A percentile compares a stretch with the other conserved stretches of the same genome.
phyloP scores from a whole-genome alignment of 352 stramenopile genomes.

The Phytophthora hybrid region DNA sequence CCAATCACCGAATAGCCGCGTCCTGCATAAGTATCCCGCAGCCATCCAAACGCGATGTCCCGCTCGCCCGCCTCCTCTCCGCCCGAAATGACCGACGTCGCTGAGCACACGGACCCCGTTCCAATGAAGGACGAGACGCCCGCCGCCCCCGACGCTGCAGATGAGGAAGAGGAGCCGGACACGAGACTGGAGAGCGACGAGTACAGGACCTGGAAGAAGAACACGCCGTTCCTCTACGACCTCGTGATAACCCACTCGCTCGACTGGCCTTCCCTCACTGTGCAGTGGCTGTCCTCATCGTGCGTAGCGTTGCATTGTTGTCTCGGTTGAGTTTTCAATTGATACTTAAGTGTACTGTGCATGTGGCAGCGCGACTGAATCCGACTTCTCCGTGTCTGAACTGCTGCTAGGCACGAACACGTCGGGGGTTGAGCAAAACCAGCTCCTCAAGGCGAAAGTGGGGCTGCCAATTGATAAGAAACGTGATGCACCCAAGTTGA shows the following conservation, averaged over 20 bases:
- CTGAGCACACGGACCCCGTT: not conserved
- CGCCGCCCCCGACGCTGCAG: constrained; percentile 11
- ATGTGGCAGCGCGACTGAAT: constrained; percentile 49
- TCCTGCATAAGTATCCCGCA: constrained; percentile 6
- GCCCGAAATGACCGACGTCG: constrained; percentile 13
- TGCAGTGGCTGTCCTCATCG: constrained; percentile 95
- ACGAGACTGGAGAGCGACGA: constrained; percentile 95
- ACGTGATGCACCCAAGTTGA: constrained; percentile 94
- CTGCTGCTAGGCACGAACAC: constrained; percentile 99
- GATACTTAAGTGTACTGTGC: too few species aligned
- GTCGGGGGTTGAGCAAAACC: constrained; percentile 90
- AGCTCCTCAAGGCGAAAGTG: constrained; percentile 91
- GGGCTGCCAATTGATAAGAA: constrained; percentile 94
- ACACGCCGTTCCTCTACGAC: constrained; percentile 99
- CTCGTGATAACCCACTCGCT: constrained; percentile 98
- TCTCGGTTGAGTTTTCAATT: too few species aligned
- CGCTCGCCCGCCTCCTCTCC: not conserved
- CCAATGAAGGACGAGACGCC: constrained; percentile 21
- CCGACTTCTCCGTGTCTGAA: constrained; percentile 95
- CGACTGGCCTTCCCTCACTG: constrained; percentile 98
- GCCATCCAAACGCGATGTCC: constrained; percentile 11
- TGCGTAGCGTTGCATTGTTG: too few species aligned
- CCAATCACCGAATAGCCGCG: constrained; percentile 28
- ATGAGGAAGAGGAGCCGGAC: constrained; percentile 67
- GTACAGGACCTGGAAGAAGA: constrained; percentile 99